Evolutionary conservation across 371 early-diverging fungal genomes (phyloP).

Genomic region (Mortierella sp.): DNA sequence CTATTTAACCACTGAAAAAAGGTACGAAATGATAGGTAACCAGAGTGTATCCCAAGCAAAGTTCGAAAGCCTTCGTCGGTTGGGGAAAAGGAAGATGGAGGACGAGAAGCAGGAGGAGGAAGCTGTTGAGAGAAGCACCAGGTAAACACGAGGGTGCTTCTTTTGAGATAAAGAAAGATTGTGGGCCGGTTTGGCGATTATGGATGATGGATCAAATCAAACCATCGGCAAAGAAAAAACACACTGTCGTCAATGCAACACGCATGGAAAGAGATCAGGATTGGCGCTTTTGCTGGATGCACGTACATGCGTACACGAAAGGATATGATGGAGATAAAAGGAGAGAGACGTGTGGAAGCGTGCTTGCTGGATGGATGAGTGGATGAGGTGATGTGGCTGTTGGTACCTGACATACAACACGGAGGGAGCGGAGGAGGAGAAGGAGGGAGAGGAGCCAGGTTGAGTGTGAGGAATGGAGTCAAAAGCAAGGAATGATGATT

Average conservation of each 20-base stretch:
- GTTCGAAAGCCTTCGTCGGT: neutral
- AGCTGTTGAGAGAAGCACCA: neutral
- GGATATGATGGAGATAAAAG: neutral
- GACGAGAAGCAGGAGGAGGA: too few species aligned
- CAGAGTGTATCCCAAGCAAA: neutral
- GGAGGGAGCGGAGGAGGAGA: neutral
- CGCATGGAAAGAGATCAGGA: neutral
- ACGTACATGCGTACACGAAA: neutral
- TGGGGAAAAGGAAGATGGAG: neutral
- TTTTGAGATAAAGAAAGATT: neutral
- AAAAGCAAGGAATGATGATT: neutral
- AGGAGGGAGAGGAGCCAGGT: neutral
- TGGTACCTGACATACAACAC: neutral
- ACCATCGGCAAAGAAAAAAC: too few species aligned
- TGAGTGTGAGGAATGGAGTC: neutral
- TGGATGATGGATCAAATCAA: too few species aligned
- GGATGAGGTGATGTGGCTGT: neutral
- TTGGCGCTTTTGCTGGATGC: neutral
- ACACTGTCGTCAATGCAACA: too few species aligned
- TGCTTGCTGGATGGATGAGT: neutral
- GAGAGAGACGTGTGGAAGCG: neutral
- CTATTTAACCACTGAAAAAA: neutral
- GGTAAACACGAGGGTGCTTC: neutral
- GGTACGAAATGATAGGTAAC: too few species aligned
- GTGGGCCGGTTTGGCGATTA: too few species aligned